Evolutionary conservation across 164 flowering plant species (phyloP).

Genomic region (Stephania cephalantha): DNA sequence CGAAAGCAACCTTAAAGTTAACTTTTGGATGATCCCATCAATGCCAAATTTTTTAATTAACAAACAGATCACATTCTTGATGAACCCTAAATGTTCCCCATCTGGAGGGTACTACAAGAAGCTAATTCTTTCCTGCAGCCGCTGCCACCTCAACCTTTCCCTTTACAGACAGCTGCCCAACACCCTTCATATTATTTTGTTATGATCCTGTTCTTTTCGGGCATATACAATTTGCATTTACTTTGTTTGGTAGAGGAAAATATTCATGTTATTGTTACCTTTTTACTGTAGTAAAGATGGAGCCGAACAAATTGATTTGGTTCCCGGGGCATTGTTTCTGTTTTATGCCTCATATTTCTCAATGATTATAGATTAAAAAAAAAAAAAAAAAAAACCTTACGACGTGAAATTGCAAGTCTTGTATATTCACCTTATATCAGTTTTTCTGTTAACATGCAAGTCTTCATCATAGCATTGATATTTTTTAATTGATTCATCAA

Average conservation of each 20-base stretch:
- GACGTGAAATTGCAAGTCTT: not conserved
- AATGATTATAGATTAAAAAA: not conserved
- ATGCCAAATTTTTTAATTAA: constrained; percentile 22
- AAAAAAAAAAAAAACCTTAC: not conserved
- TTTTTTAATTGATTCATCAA: not conserved
- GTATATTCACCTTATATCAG: not conserved
- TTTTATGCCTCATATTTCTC: not conserved
- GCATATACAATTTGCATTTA: not conserved
- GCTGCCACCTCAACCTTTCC: constrained; percentile 9
- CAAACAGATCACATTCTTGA: constrained; percentile 23
- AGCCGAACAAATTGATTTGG: not conserved
- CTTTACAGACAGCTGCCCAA: constrained; percentile 26
- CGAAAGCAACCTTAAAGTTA: constrained; percentile 25
- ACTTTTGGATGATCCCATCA: constrained; percentile 29
- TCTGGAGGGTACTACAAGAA: constrained; percentile 11
- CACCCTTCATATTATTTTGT: constrained; percentile 16
- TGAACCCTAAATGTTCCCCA: constrained; percentile 11
- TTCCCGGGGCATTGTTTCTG: not conserved
- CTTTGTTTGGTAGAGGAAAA: not conserved
- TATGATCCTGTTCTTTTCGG: constrained; percentile 8
- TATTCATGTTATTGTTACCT: not conserved
- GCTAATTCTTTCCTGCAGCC: constrained; percentile 17
- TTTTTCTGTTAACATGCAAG: not conserved
- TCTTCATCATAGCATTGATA: not conserved
- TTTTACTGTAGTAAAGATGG: not conserved